Base-by-base conservation (phyloP, 805 yeast genomes). In the Starmera quercuum region DNA sequence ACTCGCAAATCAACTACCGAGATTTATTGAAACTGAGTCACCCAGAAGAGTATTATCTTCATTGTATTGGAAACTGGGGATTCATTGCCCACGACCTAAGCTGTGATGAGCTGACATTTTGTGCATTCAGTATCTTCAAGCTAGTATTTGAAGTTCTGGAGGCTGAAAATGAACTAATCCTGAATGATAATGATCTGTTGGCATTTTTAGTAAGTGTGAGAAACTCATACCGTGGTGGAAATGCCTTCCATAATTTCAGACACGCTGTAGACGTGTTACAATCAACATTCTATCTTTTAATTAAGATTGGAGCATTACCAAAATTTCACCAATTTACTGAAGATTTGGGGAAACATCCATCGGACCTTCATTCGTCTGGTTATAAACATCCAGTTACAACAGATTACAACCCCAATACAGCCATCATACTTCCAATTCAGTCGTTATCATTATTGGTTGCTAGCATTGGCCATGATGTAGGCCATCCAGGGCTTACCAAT, bases 191-290 rank as follows among this genome's bases (percentile, higher is more conserved):
- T 49, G 63, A 67, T 38, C 59, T 86, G 19, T 57, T 76, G 28
- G 66, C 72, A 15, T 68, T 88, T 43, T 57, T 86, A 16, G 71
- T 80, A 43, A 71, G 77, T 44, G 67, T 84, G 7, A 71, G 95
- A 40, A 82, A 83, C 45, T 73, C 85, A 29, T 92, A 92, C 58
- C 78, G 82, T 49, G 74, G 76, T 45, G 84, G 86, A 9, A 88
- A 88, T 54, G 85, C 90, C 13, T 92, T 90, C 64, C 98, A 92
- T 63, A 88, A 90, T 59, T 92, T 88, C 53, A 73, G 95, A 45
- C 98, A 92, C 59, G 97, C 95, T 1, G 83, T 86, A 13, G 98
- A 92, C 59, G 98, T 92, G 7, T 61, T 88, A 51, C 98, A 92
- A 59, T 95, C 95, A 2, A 76, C 90, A 21, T 79, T 82, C 61